Percentiles rank a stretch among this genome's conserved stretches.
Evolutionary conservation across 805 yeast species (phyloP).

Genomic region (Ogataea parapolymorpha): DNA sequence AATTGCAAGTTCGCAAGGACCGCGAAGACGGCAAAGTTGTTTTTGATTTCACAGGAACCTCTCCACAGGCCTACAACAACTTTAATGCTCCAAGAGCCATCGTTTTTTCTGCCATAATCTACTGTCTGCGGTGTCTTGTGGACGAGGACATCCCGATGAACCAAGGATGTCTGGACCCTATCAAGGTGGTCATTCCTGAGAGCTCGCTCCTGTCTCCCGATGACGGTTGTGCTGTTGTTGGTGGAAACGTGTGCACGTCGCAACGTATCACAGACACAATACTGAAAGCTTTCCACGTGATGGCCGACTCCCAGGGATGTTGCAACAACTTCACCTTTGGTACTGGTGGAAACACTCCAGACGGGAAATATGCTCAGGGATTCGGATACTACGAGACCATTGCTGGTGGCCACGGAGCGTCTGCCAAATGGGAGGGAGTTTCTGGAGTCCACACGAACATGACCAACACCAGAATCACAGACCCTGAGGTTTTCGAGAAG

Average conservation of each 20-base stretch:
- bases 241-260: conserved; percentile 92
- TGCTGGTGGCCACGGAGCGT: conserved; percentile 95
- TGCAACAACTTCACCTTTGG: conserved; percentile 95
- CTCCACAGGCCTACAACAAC: conserved; percentile 85
- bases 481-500: conserved; percentile 83
- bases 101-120: conserved; percentile 82
- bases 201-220: conserved; percentile 70
- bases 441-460: conserved; percentile 92
- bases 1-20: conserved; percentile 48
- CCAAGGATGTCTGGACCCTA: conserved; percentile 86
- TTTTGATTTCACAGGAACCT: conserved; percentile 84
- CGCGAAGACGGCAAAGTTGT: conserved; percentile 49
- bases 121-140: conserved; percentile 81
- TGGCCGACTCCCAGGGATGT: conserved; percentile 96
- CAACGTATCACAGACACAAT: conserved; percentile 91
- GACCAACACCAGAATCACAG: conserved; percentile 92
- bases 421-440: conserved; percentile 77
- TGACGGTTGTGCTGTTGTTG: conserved; percentile 87
- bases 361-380: conserved; percentile 53
- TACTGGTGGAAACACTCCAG: conserved; percentile 55
- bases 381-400: conserved; percentile 94
- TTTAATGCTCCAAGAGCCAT: conserved; percentile 92
- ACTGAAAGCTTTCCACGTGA: conserved; percentile 78
- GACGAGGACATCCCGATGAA: conserved; percentile 87
- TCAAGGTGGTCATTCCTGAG: conserved; percentile 61